Evolutionary conservation across 1,284 basidiomycete species (phyloP).

Genomic region (Moesziomyces antarcticus): DNA sequence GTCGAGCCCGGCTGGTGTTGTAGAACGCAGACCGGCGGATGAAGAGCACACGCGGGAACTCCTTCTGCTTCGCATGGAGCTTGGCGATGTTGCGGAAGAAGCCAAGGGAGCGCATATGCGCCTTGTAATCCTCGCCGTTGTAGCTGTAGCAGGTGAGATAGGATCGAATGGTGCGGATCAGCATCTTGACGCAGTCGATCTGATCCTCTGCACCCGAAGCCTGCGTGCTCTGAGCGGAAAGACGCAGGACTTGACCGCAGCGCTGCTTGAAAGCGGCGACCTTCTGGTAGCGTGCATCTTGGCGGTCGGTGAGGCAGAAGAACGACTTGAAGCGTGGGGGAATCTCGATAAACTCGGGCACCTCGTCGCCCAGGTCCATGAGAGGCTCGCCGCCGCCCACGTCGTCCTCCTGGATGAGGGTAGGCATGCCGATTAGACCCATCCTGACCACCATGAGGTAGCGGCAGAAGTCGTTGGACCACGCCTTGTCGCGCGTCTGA

Average conservation of each 20-base stretch:
- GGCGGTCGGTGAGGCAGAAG: conserved; percentile 78
- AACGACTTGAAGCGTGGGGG: conserved; percentile 72
- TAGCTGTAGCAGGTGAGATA: conserved; percentile 61
- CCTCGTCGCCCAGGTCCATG: conserved; percentile 75
- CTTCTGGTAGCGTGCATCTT: conserved; percentile 80
- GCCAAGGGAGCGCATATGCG: conserved; percentile 47
- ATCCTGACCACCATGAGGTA: conserved; percentile 73
- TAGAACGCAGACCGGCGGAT: conserved; percentile 79
- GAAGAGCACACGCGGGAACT: conserved; percentile 79
- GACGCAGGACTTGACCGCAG: conserved; percentile 78
- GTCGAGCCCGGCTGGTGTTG: conserved; percentile 75
- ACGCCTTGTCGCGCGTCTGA: conserved; percentile 68
- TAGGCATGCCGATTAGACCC: conserved; percentile 79
- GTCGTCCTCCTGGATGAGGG: conserved; percentile 72
- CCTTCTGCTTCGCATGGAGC: conserved; percentile 78
- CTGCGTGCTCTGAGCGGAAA: conserved; percentile 74
- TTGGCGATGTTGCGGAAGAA: conserved; percentile 69
- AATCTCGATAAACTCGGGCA: conserved; percentile 75
- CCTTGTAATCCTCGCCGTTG: conserved; percentile 67
- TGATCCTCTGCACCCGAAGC: conserved; percentile 81
- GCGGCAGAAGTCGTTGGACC: conserved; percentile 94
- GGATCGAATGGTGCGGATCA: conserved; percentile 68
- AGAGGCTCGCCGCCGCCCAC: conserved; percentile 73
- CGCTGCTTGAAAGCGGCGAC: conserved; percentile 75
- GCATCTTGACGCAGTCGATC: conserved; percentile 81